Base-by-base conservation (phyloP, 345 rosid species). In the Euphorbia tirucalli region DNA sequence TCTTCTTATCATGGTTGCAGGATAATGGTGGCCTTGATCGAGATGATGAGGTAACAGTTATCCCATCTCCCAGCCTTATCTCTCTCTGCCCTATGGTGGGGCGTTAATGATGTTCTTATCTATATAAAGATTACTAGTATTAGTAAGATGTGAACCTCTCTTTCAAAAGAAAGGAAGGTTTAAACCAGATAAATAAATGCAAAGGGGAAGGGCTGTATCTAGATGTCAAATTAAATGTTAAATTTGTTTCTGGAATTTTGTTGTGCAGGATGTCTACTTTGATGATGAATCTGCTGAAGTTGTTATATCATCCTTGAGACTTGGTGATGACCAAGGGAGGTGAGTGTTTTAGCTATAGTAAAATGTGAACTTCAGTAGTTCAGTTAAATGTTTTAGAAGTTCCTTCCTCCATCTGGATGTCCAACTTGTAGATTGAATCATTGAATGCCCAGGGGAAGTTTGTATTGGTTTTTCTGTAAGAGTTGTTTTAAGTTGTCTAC, bases 321-420 rank as follows among this genome's bases (percentile, higher is more conserved):
- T 95, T 28, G 96, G 99, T 69, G 98, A 89, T 84, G 94, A 93
- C 74, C 99, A 90, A 81, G 93, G 91, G 61, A 93, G 97, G 99
- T 90, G 70, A 74, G 88, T 71, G 57, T 72, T 28, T 61, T 31
- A 35, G 68, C 52, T 18, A 25, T 35, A 15, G 70, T 7, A 27
- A 3, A 46, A 27, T 48, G 14, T 16, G 48, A 46, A 49, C 58
- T 28, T 21, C 25, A 2, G 58, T 66, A 49, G 37, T 28, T 32
- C 25, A 7, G 58, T 66, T 66, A 18, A 66, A 21, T 46, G 4
- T 28, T 46, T 11, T 46, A 21, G 48, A 70, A 44, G 59, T 27
- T 60, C 43, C n/a, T 44, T 24, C 52, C 19, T 46, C 43, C 57
- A 11, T 41, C 9, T 28, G 4, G 9, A 16, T 70, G 16, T 7